Base-by-base conservation (phyloP, 176 grass and related monocot genomes). In the Tillandsia fasciculata region DNA sequence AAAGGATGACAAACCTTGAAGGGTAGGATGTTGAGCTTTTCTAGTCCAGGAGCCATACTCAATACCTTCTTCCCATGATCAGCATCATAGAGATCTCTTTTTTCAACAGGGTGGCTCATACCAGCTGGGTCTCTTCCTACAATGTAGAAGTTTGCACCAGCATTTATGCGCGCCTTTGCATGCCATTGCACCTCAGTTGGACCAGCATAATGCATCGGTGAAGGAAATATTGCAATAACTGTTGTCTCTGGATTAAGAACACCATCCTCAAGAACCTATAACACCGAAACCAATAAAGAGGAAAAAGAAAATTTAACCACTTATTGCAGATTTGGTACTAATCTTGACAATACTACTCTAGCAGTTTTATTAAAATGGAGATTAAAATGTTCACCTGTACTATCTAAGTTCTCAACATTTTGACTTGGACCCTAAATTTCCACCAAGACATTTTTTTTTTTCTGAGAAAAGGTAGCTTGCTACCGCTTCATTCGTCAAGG, bases 181-280 rank as follows among this genome's bases (percentile, higher is more conserved):
- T 99, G 94, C 94, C 94, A 99, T 61, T 99, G 94, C 66, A 99
- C 94, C 72, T 99, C 94, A 65, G 94, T 93, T 7, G 94, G 94
- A 10, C 94, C 90, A 69, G 94, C 90, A 84, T 99, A 99, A 73
- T 93, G 90, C 94, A 99, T 99, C 33, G 94, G 94, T 20, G 94
- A 99, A 14, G 94, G 94, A 65, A 99, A 99, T 33, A 99, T 99
- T 48, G 94, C 77, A 76, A 99, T 82, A 17, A 99, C 89, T 17
- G 94, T 99, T 74, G 94, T 92, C 54, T 99, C 94, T 67, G 94
- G 94, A 67, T 88, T 87, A 69, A 99, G 84, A 53, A 99, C 87
- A 68, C 94, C 94, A 72, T 93, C 94, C 81, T 99, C 94, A 71
- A 99, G 87, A 77, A 99, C 93, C 93, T 97, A 72, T 13, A 61